Percentiles rank a stretch among this genome's conserved stretches.
phyloP scores from a whole-genome alignment of 2,329 filamentous ascomycete genomes.

The Diaporthe nobilis region DNA sequence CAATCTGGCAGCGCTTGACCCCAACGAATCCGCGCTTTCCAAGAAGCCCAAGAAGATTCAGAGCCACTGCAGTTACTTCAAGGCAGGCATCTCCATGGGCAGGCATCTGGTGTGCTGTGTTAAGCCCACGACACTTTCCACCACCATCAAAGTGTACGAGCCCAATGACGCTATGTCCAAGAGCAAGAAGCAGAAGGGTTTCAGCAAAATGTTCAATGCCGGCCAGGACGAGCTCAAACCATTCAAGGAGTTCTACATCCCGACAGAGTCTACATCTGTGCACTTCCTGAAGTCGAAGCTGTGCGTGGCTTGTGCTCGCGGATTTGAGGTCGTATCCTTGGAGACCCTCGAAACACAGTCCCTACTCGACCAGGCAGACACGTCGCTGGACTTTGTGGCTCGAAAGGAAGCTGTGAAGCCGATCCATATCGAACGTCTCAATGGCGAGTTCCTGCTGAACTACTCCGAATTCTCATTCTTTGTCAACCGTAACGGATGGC shows the following conservation, averaged over 20 bases:
- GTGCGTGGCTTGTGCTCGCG: constrained; percentile 94
- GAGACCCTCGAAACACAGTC: constrained; percentile 99
- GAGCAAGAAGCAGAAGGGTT: constrained; percentile 94
- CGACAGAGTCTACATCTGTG: constrained; percentile 96
- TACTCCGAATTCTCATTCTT: constrained; percentile 99
- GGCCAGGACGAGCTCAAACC: constrained; percentile 96
- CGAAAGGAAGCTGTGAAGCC: constrained; percentile 94
- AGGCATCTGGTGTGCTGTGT: constrained; percentile 96
- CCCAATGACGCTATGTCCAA: constrained; percentile 95
- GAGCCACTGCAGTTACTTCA: constrained; percentile 98
- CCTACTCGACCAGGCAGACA: constrained; percentile 96
- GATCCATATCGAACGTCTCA: constrained; percentile 96
- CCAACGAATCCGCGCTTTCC: constrained; percentile 82
- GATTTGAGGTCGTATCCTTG: constrained; percentile 96
- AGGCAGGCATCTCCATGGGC: constrained; percentile 93
- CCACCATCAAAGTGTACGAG: constrained; percentile 99
- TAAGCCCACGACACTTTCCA: constrained; percentile 92
- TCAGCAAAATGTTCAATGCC: constrained; percentile 94
- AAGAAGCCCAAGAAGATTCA: constrained; percentile 96
- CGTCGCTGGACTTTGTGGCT: constrained; percentile 96
- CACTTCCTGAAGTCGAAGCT: constrained; percentile 98
- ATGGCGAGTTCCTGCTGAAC: constrained; percentile 96
- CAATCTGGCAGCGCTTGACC: constrained; percentile 86
- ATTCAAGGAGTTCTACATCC: constrained; percentile 99
- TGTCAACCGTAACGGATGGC: constrained; percentile 98